These are phyloP conservation scores for Babesia sp. DNA, from an alignment of 169 alveolate genomes.

Conservation along the genomic window DNA sequence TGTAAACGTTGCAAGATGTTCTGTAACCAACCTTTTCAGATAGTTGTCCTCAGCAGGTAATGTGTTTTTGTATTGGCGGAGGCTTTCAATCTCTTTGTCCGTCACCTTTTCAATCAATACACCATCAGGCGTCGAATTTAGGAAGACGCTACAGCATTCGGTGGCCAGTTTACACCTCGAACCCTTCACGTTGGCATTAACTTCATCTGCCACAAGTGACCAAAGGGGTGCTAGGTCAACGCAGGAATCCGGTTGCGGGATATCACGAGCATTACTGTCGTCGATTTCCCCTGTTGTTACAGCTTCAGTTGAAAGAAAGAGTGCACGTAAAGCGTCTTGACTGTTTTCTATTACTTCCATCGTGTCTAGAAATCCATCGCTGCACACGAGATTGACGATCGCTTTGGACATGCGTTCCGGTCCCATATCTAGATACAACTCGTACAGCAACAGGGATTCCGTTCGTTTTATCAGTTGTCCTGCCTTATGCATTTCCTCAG, in stretches of 20 bases:
- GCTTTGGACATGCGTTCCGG: not conserved
- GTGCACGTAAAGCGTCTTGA: not conserved
- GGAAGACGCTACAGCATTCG: conserved; percentile 59
- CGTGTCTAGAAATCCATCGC: conserved; percentile 7
- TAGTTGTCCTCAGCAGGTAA: not conserved
- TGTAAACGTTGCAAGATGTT: not conserved
- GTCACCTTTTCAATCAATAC: conserved; percentile 6
- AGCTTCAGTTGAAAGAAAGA: not conserved
- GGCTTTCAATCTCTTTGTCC: not conserved
- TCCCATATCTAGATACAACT: conserved; percentile 25
- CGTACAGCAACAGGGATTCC: conserved; percentile 20
- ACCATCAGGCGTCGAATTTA: conserved; percentile 54
- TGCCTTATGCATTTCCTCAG: not conserved
- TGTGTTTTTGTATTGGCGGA: conserved; percentile 8
- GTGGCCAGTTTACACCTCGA: conserved; percentile 37
- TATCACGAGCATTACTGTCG: no score
- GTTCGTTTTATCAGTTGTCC: conserved; percentile 7
- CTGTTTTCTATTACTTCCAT: not conserved
- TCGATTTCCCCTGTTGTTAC: not conserved
- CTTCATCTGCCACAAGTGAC: conserved; percentile 38
- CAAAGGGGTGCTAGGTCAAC: conserved; percentile 42
- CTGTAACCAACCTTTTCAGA: not conserved
- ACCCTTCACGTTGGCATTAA: conserved; percentile 20
- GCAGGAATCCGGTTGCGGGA: not conserved
- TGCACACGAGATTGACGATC: conserved; percentile 7